Evolutionary conservation across 2,329 filamentous ascomycete species (phyloP).

Genomic region (Penicillium sp.): DNA sequence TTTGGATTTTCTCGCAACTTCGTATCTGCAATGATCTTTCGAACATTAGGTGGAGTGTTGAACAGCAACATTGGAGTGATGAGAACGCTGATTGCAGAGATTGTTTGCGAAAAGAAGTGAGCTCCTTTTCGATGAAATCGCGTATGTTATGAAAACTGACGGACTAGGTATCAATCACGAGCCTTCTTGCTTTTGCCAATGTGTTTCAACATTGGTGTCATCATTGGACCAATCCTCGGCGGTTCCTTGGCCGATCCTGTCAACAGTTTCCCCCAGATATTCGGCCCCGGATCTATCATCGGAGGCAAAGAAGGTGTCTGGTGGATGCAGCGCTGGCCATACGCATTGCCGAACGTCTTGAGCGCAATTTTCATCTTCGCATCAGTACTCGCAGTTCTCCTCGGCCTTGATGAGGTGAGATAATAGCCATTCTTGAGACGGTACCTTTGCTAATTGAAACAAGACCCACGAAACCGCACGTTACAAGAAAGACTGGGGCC

Average conservation of each 20-base stretch:
- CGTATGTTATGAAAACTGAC: neutral
- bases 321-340: conserved; percentile 68
- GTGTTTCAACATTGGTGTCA: conserved; percentile 68
- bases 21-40: conserved; percentile 62
- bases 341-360: conserved; percentile 68
- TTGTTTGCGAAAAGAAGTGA: conserved; percentile 68
- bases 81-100: conserved; percentile 73
- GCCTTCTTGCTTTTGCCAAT: conserved; percentile 65
- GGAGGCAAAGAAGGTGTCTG: conserved; percentile 59
- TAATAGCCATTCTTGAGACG: neutral
- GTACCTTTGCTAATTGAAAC: neutral
- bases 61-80: conserved; percentile 76
- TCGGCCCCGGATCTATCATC: conserved; percentile 60
- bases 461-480: conserved; percentile 42
- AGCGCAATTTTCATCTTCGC: conserved; percentile 62
- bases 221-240: conserved; percentile 62
- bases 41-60: conserved; percentile 65
- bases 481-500: conserved; percentile 44
- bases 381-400: conserved; percentile 57
- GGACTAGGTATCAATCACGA: conserved; percentile 46
- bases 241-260: conserved; percentile 69
- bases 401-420: conserved; percentile 66
- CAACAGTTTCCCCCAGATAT: conserved; percentile 61
- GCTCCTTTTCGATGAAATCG: conserved; percentile 6
- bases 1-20: conserved; percentile 71